A percentile compares a stretch with the other conserved stretches of the same genome.
These are phyloP conservation scores for Aspergillus uvarum DNA, from an alignment of 2,329 filamentous ascomycete species.

Conservation along the genomic window DNA sequence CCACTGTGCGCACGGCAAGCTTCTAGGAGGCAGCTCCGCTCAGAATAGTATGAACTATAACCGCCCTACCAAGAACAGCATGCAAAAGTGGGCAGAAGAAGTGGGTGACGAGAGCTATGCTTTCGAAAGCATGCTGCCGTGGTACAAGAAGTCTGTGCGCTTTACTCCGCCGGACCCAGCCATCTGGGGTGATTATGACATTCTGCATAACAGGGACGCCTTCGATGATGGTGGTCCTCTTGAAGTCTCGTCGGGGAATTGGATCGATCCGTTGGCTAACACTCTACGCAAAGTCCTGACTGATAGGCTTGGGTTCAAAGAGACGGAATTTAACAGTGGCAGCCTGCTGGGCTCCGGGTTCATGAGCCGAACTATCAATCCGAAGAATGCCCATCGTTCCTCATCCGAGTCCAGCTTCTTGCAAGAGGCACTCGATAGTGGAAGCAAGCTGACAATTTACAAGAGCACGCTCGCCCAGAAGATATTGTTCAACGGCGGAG, in stretches of 20 bases:
- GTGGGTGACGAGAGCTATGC: slow-evolving; percentile 36
- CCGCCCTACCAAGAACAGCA: slow-evolving; percentile 29
- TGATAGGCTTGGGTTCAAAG: slow-evolving; percentile 27
- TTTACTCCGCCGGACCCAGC: slow-evolving; percentile 28
- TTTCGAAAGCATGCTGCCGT: slow-evolving; percentile 29
- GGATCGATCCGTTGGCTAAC: slow-evolving; percentile 27
- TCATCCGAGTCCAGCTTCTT: slow-evolving; percentile 14
- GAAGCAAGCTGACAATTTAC: slow-evolving; percentile 42
- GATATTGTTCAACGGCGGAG: slow-evolving; percentile 53
- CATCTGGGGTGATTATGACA: slow-evolving; percentile 26
- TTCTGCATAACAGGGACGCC: slow-evolving; percentile 21
- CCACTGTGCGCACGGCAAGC: slow-evolving; percentile 31
- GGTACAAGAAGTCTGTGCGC: slow-evolving; percentile 26
- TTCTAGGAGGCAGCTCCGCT: slow-evolving; percentile 26
- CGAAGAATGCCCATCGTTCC: slow-evolving; percentile 23
- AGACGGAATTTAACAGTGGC: slow-evolving; percentile 30
- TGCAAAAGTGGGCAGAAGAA: slow-evolving; percentile 37
- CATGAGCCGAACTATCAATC: slow-evolving; percentile 33
- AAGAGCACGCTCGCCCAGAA: slow-evolving; percentile 45
- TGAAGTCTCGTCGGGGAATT: slow-evolving; percentile 34
- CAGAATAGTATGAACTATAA: slow-evolving; percentile 30
- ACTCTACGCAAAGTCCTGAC: slow-evolving; percentile 28
- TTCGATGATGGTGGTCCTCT: slow-evolving; percentile 30
- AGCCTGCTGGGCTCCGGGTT: slow-evolving; percentile 25
- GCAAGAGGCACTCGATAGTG: slow-evolving; percentile 23